A percentile compares a stretch with the other conserved stretches of the same genome.
phyloP scores from a whole-genome alignment of 129 eudicot genomes.

The Pittosporum tobira region DNA sequence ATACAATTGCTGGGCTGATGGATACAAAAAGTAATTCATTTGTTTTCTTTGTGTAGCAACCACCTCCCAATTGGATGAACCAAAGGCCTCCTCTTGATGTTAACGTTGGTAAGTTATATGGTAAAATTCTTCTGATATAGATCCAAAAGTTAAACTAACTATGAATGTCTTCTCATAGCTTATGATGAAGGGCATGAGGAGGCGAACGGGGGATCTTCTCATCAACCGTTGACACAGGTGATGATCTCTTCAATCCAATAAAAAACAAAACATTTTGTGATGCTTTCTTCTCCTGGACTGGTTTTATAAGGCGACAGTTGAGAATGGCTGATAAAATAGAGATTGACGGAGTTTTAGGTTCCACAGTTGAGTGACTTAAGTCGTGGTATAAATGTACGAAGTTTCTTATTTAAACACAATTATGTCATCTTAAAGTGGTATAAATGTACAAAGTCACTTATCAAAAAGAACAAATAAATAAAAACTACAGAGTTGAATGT shows the following conservation, averaged over 20 bases:
- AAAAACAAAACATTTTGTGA: no score
- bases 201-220: constrained; percentile 53
- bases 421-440: no score
- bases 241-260: no score
- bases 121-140: not conserved
- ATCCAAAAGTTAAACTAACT: not conserved
- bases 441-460: no score
- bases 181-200: constrained; percentile 81
- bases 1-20: not conserved
- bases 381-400: no score
- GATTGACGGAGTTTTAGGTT: no score
- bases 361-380: no score
- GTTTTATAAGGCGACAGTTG: no score
- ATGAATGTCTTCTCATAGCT: constrained; percentile 31
- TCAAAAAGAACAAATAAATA: no score
- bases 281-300: no score
- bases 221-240: constrained; percentile 78
- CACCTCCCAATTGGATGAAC: constrained; percentile 76
- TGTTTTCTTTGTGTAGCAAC: constrained; percentile 46
- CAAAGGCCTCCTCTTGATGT: constrained; percentile 86
- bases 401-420: no score
- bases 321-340: no score
- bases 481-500: not conserved
- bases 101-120: constrained; percentile 70
- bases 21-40: not conserved